phyloP scores from a whole-genome alignment of 73 alveolate genomes.

The Paramecium primaurelia region DNA sequence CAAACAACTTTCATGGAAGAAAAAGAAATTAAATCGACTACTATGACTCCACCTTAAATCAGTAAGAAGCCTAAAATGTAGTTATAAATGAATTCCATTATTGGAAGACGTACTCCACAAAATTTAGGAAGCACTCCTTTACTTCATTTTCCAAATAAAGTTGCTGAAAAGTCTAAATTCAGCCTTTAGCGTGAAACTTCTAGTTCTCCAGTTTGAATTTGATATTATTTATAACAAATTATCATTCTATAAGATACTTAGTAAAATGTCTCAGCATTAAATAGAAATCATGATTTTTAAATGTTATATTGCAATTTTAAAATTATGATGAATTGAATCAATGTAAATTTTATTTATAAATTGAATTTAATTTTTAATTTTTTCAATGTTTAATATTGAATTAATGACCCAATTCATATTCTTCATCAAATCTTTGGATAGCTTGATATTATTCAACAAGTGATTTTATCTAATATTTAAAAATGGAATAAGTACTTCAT shows the following conservation, averaged over 20 bases:
- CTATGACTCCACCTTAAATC: neutral
- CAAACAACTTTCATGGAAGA: neutral
- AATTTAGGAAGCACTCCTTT: constrained; percentile 26
- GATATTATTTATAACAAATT: neutral
- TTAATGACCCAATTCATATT: neutral
- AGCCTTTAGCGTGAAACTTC: neutral
- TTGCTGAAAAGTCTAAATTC: constrained; percentile 5
- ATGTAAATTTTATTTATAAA: neutral
- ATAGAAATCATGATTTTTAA: neutral
- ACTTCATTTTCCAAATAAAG: neutral
- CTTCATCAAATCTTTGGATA: neutral
- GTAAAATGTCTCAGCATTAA: neutral
- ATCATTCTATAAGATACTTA: neutral
- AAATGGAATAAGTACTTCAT: neutral
- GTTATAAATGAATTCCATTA: neutral
- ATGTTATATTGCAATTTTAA: neutral
- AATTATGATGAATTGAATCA: neutral
- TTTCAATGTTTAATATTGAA: neutral
- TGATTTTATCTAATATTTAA: neutral
- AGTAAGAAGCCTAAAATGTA: neutral
- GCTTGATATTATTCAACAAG: neutral
- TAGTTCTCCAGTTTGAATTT: neutral
- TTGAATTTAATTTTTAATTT: neutral
- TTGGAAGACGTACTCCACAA: constrained; percentile 1
- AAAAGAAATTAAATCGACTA: neutral